Conservation (phyloP, 306 rosid genomes). For the Vicia faba region DNA sequence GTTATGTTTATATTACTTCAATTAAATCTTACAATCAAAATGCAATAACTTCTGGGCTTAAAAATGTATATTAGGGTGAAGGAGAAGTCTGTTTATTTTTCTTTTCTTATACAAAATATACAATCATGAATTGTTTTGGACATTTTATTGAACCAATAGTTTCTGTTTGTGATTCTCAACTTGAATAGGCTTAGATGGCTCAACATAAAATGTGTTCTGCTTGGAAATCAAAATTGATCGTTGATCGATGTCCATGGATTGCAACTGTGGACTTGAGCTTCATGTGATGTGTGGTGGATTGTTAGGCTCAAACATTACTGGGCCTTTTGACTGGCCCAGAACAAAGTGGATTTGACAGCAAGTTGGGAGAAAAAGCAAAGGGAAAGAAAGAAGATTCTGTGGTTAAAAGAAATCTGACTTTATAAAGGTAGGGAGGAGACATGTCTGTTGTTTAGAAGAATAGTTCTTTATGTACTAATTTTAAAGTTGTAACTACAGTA, state of each 20-base stretch:
- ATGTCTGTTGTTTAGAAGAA: slow-evolving; percentile 20
- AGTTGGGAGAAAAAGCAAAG: neutral
- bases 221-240: too few species aligned
- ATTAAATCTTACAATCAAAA: neutral
- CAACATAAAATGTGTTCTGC: neutral
- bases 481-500: slow-evolving; percentile 20
- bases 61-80: neutral
- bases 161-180: neutral
- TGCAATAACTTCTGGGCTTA: neutral
- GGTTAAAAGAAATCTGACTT: slow-evolving; percentile 11
- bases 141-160: neutral
- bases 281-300: too few species aligned
- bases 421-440: slow-evolving; percentile 29
- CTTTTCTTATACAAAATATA: neutral
- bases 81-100: neutral
- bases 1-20: neutral
- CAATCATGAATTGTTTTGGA: neutral
- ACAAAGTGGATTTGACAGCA: neutral
- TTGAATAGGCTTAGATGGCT: slow-evolving; percentile 6
- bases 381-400: neutral
- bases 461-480: slow-evolving; percentile 11
- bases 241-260: too few species aligned
- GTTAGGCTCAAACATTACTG: too few species aligned
- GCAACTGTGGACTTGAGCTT: too few species aligned
- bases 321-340: too few species aligned